Percentiles rank a stretch among this genome's conserved stretches.
Conservation (phyloP, 352 stramenopile species). For the Phytophthora ramorum region DNA sequence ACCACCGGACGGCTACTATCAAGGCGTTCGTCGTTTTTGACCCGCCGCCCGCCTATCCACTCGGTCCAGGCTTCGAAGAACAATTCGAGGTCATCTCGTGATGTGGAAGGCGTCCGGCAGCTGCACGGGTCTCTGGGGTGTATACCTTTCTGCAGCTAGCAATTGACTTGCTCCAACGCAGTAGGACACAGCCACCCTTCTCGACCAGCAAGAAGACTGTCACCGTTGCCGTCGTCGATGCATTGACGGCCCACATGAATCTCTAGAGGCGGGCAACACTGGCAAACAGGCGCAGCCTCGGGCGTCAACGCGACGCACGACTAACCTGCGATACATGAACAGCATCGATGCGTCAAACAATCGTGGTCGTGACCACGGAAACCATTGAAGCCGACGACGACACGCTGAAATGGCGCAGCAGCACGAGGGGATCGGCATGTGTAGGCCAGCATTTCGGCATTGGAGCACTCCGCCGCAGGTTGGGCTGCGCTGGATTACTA, state of each 20-base stretch:
- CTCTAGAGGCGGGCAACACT: background rate
- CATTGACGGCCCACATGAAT: slow-evolving; percentile 3
- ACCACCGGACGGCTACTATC: too few relatives aligned
- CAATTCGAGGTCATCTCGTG: too few relatives aligned
- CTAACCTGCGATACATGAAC: slow-evolving; percentile 20
- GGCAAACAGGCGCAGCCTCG: slow-evolving; percentile 22
- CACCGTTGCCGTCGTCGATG: background rate
- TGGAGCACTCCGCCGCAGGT: too few relatives aligned
- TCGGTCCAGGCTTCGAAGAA: too few relatives aligned
- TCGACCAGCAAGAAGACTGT: background rate
- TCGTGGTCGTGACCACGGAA: slow-evolving; percentile 3
- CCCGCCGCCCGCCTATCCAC: too few relatives aligned
- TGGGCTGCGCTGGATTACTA: background rate
- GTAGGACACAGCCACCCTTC: too few relatives aligned
- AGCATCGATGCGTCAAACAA: slow-evolving; percentile 6
- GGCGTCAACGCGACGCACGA: slow-evolving; percentile 20
- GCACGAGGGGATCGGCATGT: background rate
- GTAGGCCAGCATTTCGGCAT: background rate
- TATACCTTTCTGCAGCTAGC: too few relatives aligned
- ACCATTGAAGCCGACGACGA: slow-evolving; percentile 20
- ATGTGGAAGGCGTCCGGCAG: too few relatives aligned
- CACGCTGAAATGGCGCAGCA: slow-evolving; percentile 19
- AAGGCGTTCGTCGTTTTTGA: too few relatives aligned
- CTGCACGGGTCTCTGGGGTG: too few relatives aligned
- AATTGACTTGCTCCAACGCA: too few relatives aligned